Evolutionary conservation across 345 rosid species (phyloP).

Genomic region (Ricinus communis): DNA sequence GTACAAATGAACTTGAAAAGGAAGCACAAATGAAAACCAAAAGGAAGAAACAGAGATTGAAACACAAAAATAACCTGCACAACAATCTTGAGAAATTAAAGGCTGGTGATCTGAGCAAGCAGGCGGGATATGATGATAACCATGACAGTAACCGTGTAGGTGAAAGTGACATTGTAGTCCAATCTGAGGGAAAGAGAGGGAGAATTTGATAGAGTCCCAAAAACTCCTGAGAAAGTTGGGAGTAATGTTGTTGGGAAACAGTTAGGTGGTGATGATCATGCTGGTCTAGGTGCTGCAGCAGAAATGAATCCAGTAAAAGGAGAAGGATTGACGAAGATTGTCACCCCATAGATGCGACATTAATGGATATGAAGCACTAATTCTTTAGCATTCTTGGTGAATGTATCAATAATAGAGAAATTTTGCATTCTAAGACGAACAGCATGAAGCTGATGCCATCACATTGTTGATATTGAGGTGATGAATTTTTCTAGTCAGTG

Average conservation of each 20-base stretch:
- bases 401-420: not conserved
- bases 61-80: too few relatives aligned
- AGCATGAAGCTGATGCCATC: not conserved
- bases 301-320: not conserved
- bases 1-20: not conserved
- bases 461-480: not conserved
- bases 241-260: not conserved
- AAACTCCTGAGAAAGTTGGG: not conserved
- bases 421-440: not conserved
- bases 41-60: too few relatives aligned
- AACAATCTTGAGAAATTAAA: not conserved
- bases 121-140: too few relatives aligned
- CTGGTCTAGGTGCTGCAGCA: not conserved
- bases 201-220: not conserved
- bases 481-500: not conserved
- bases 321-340: not conserved
- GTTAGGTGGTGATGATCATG: not conserved
- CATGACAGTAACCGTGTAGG: not conserved
- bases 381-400: too few relatives aligned
- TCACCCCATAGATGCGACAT: too few relatives aligned
- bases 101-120: not conserved
- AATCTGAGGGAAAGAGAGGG: not conserved
- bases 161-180: not conserved
- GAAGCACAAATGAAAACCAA: not conserved
- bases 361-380: not conserved